phyloP scores from a whole-genome alignment of 345 rosid genomes.

The Carallia brachiata region DNA sequence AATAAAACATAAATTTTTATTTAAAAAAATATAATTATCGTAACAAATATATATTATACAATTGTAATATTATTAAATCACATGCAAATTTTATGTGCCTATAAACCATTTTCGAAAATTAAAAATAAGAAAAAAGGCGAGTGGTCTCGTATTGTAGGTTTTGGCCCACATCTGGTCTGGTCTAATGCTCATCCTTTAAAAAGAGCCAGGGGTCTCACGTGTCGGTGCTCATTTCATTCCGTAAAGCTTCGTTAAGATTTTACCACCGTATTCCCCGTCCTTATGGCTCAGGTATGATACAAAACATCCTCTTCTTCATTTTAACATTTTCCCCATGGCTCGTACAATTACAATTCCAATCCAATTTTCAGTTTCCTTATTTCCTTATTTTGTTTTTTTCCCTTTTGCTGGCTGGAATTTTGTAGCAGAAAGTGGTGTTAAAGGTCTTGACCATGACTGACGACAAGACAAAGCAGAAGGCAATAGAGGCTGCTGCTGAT shows the following conservation, averaged over 20 bases:
- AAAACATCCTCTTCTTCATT: not conserved
- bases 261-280: not conserved
- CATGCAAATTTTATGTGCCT: no score
- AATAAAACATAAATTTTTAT: no score
- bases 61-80: no score
- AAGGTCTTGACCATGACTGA: slow-evolving; percentile 94
- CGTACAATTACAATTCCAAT: not conserved
- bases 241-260: no score
- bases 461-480: slow-evolving; percentile 85
- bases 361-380: not conserved
- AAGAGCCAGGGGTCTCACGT: not conserved
- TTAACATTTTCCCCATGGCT: not conserved
- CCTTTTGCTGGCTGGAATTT: not conserved
- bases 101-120: no score
- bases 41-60: no score
- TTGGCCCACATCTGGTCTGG: no score
- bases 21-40: no score
- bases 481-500: slow-evolving; percentile 88
- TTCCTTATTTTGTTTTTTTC: not conserved
- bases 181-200: not conserved
- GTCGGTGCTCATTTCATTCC: not conserved
- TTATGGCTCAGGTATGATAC: slow-evolving; percentile 60
- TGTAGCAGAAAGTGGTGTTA: slow-evolving; percentile 65
- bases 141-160: no score
- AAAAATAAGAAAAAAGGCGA: no score